These are phyloP conservation scores for Priceomyces castillae DNA, from an alignment of 805 yeast genomes.

Conservation along the genomic window DNA sequence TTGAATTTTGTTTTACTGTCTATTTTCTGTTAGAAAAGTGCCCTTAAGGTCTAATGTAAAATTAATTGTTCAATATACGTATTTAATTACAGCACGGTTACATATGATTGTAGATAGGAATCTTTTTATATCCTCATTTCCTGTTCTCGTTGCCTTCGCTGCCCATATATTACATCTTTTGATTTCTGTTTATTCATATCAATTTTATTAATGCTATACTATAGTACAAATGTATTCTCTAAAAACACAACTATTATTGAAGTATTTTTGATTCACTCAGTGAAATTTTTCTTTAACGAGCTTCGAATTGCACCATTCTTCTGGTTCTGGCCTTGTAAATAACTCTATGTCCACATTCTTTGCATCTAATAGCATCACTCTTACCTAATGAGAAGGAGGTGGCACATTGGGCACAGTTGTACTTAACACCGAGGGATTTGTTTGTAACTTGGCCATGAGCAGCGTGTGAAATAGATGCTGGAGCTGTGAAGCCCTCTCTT, in stretches of 20 bases:
- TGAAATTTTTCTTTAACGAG: slow-evolving; percentile 23
- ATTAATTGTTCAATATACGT: slow-evolving; percentile 2
- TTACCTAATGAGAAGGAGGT: slow-evolving; percentile 81
- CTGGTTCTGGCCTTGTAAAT: slow-evolving; percentile 95
- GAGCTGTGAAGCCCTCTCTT: slow-evolving; percentile 88
- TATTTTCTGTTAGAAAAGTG: background rate
- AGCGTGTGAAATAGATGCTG: slow-evolving; percentile 67
- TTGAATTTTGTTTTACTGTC: background rate
- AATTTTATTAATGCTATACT: background rate
- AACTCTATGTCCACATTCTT: slow-evolving; percentile 98
- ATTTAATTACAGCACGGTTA: background rate
- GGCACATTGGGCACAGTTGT: slow-evolving; percentile 96
- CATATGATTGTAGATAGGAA: no score
- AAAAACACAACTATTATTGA: no score
- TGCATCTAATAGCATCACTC: slow-evolving; percentile 96
- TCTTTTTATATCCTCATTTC: no score
- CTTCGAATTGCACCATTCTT: slow-evolving; percentile 74
- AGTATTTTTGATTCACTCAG: background rate
- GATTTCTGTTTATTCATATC: no score
- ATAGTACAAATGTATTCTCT: background rate
- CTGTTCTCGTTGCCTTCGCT: no score
- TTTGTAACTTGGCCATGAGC: slow-evolving; percentile 76
- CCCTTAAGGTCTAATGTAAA: background rate
- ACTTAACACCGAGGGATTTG: slow-evolving; percentile 78
- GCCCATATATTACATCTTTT: no score